Conservation (phyloP, 352 stramenopile species). For the Pythium insidiosum region DNA sequence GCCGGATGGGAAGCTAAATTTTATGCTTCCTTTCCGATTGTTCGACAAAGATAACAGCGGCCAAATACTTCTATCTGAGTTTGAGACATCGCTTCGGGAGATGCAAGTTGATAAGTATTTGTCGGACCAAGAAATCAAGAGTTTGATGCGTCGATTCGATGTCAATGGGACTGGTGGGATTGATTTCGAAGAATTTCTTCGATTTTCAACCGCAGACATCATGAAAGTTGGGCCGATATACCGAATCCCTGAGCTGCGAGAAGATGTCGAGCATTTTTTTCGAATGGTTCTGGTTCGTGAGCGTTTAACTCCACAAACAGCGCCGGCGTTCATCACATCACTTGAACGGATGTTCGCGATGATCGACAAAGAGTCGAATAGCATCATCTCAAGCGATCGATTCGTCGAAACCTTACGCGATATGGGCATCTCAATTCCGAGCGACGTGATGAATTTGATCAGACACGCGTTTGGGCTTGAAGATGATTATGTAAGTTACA, state of each 20-base stretch:
- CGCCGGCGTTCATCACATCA: slow-evolving; percentile 45
- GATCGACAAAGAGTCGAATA: slow-evolving; percentile 63
- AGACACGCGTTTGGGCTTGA: too few species aligned
- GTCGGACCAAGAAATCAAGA: slow-evolving; percentile 69
- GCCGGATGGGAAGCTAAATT: slow-evolving; percentile 71
- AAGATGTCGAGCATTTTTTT: slow-evolving; percentile 28
- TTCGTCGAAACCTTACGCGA: slow-evolving; percentile 59
- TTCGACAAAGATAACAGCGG: slow-evolving; percentile 71
- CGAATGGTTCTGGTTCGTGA: slow-evolving; percentile 42
- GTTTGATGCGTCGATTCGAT: slow-evolving; percentile 71
- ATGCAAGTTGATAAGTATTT: slow-evolving; percentile 69
- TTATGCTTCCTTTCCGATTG: slow-evolving; percentile 49
- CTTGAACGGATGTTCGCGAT: slow-evolving; percentile 78
- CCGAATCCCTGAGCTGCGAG: slow-evolving; percentile 8
- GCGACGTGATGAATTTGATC: too few species aligned
- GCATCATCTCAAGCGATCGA: slow-evolving; percentile 26
- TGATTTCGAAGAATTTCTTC: slow-evolving; percentile 67
- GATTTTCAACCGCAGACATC: slow-evolving; percentile 68
- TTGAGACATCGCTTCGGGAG: slow-evolving; percentile 59
- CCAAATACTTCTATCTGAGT: slow-evolving; percentile 61
- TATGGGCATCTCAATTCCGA: slow-evolving; percentile 39
- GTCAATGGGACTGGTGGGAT: slow-evolving; percentile 58
- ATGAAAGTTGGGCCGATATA: too few species aligned
- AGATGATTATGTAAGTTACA: slow-evolving; percentile 37
- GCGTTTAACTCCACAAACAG: slow-evolving; percentile 28